Percentiles rank a stretch among this genome's conserved stretches.
Conservation (phyloP, 306 rosid species). For the Styphnolobium japonicum region DNA sequence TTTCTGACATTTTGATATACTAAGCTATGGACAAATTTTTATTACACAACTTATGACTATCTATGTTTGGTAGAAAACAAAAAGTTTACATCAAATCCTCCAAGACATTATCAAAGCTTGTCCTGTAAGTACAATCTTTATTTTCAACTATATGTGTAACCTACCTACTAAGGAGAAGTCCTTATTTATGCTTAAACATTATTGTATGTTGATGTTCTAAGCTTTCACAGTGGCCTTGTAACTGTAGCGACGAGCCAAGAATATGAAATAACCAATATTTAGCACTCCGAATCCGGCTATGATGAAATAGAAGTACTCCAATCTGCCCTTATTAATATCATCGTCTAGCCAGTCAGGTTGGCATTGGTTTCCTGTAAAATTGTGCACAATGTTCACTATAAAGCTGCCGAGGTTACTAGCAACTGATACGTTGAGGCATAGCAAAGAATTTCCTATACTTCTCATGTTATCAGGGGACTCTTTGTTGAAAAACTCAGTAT, state of each 20-base stretch:
- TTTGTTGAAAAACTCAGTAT: conserved; percentile 49
- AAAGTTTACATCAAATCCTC: too few species aligned
- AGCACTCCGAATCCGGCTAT: conserved; percentile 24
- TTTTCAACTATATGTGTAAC: too few species aligned
- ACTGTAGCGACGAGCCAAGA: conserved; percentile 32
- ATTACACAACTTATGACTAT: too few species aligned
- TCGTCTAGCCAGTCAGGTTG: conserved; percentile 45
- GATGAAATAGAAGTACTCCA: conserved; percentile 46
- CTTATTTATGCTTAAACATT: background rate
- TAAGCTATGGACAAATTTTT: too few species aligned
- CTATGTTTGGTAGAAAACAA: too few species aligned
- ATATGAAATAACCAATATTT: conserved; percentile 25
- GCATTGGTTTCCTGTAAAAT: conserved; percentile 30
- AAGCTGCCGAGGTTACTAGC: conserved; percentile 37
- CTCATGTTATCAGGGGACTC: conserved; percentile 51
- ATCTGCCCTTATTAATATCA: conserved; percentile 49
- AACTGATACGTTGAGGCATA: conserved; percentile 20
- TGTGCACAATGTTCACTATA: conserved; percentile 25
- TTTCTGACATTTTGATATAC: too few species aligned
- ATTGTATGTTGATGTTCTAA: background rate
- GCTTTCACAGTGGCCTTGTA: conserved; percentile 19
- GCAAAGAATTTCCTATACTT: conserved; percentile 41
- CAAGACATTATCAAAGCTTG: too few species aligned
- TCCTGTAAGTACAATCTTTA: too few species aligned
- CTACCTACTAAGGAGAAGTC: background rate